These are phyloP conservation scores for Entamoeba nuttalli DNA, from an alignment of 208 protist genomes.

Conservation along the genomic window DNA sequence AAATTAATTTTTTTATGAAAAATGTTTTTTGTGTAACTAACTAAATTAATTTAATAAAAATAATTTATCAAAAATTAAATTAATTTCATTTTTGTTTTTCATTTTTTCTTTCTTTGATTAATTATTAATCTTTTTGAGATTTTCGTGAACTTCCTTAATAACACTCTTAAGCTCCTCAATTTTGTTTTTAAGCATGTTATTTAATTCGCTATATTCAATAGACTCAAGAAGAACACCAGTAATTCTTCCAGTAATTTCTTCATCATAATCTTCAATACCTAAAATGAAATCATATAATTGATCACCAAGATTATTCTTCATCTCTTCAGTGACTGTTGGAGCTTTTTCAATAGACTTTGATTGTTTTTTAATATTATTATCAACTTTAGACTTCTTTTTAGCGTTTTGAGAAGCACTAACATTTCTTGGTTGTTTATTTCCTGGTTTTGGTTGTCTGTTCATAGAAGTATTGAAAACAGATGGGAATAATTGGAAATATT, in stretches of 20 bases:
- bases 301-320: not conserved
- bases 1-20: too few species aligned
- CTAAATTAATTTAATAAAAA: too few species aligned
- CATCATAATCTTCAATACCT: not conserved
- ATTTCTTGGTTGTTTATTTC: not conserved
- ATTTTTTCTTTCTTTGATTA: too few species aligned
- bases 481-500: not conserved
- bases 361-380: not conserved
- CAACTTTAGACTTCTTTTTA: not conserved
- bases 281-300: not conserved
- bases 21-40: too few species aligned
- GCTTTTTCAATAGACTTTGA: not conserved
- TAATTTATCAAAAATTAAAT: too few species aligned
- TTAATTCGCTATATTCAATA: not conserved
- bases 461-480: not conserved
- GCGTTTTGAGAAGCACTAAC: too few species aligned
- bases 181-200: not conserved
- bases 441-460: not conserved
- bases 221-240: not conserved
- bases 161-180: not conserved
- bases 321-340: not conserved
- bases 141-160: not conserved
- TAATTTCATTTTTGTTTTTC: too few species aligned
- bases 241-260: not conserved
- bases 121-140: not conserved